A percentile compares a stretch with the other conserved stretches of the same genome.
phyloP scores from a whole-genome alignment of 768 basidiomycete genomes.

The Rhodotorula taiwanensis region DNA sequence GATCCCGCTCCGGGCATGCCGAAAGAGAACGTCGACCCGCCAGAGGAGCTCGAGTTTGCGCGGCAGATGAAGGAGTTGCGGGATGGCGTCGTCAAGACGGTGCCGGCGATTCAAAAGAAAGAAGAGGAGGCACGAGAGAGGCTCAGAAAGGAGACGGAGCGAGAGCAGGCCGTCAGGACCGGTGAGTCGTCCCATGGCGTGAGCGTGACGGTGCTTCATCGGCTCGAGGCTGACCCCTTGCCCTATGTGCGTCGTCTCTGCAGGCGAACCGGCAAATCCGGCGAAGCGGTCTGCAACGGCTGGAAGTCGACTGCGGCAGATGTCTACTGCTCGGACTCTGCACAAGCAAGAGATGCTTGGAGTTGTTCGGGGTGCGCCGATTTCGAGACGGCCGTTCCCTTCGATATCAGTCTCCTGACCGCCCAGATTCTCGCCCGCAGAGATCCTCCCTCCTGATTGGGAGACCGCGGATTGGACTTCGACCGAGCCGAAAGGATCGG shows the following conservation, averaged over 20 bases:
- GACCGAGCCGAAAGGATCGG: neutral
- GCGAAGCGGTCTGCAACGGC: neutral
- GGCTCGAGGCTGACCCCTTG: too few relatives aligned
- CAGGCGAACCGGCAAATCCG: neutral
- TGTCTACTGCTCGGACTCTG: neutral
- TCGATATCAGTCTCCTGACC: neutral
- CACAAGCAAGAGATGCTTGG: neutral
- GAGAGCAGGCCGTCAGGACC: slow-evolving; percentile 19
- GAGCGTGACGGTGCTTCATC: too few relatives aligned
- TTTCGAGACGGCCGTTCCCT: too few relatives aligned
- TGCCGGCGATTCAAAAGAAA: slow-evolving; percentile 33
- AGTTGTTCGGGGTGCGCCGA: neutral
- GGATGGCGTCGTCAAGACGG: slow-evolving; percentile 54
- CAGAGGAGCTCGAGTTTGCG: slow-evolving; percentile 72
- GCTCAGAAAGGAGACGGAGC: slow-evolving; percentile 8
- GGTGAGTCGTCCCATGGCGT: neutral
- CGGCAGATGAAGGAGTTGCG: slow-evolving; percentile 64
- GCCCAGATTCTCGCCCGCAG: neutral
- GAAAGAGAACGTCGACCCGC: slow-evolving; percentile 60
- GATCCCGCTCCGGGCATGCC: neutral
- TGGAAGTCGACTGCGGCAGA: too few relatives aligned
- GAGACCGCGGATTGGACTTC: slow-evolving; percentile 10
- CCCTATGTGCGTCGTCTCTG: neutral
- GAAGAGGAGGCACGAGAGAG: slow-evolving; percentile 28
- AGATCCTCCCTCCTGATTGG: slow-evolving; percentile 34